Base-by-base conservation (phyloP, 1,284 basidiomycete species). In the Meira nashicola region DNA sequence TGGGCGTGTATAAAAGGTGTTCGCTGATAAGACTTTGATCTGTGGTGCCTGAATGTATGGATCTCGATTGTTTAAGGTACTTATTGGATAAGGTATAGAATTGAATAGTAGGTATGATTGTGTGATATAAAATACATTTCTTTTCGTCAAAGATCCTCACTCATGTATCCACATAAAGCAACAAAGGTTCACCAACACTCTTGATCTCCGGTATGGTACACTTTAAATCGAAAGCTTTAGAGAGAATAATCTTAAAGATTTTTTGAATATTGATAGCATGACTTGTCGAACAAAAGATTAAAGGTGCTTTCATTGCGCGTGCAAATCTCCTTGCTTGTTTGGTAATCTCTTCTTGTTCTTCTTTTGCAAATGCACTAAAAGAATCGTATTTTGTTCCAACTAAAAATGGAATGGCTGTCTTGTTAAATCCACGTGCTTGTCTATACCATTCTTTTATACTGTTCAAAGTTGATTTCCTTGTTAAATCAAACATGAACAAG, bases 371-470 rank as follows among this genome's bases (percentile, higher is more conserved):
- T 21, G 90, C 89, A n/a, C 89, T 87, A 80, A 97, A 98, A 58
- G 89, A 87, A 81, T 98, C 94, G 79, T 91, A 98, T 81, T 98
- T 98, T 52, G 94, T 97, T 66, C 94, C 94, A 68, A 98, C 92
- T n/a, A 78, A 59, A 57, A 78, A 71, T 2, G 75, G 76, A 40
- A 78, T 76, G 1, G 75, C 76, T 14, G 74, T 76, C 67, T 73
- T 97, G 83, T 97, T 97, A 82, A 97, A 97, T 8, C 94, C 94
- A 67, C 94, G 83, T 48, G 92, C 92, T 82, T 97, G 94, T 73
- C 94, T 84, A 83, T 97, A 97, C 94, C 94, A 97, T 80, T 97
- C 94, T 80, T 97, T 97, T 74, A 98, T 90, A 59, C 89, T 92
- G 80, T 97, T 97, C 65, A 98, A 81, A 43, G 94, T 98, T 55